Conservation (phyloP, 2,329 filamentous ascomycete genomes). For the Chrysosporium queenslandicum region DNA sequence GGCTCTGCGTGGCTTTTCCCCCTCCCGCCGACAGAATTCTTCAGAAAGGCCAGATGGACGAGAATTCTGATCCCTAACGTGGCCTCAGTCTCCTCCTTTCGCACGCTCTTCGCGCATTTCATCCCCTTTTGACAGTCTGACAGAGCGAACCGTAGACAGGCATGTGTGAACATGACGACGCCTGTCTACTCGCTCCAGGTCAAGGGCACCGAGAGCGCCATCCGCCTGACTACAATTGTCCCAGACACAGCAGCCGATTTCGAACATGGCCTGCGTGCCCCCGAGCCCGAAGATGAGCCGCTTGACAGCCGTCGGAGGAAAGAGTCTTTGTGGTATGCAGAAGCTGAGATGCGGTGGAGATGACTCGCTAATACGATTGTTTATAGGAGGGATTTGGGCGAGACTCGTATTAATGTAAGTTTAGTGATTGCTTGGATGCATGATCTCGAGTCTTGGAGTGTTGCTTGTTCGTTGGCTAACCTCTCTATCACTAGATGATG, state of each 20-base stretch:
- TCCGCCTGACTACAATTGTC: slow-evolving; percentile 2
- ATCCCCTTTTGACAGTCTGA: too few species aligned
- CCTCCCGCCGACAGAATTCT: not conserved
- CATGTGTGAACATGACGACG: slow-evolving; percentile 3
- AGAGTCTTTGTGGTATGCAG: slow-evolving; percentile 10
- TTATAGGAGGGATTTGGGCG: slow-evolving; percentile 32
- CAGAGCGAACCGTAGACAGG: too few species aligned
- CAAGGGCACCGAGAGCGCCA: slow-evolving; percentile 2
- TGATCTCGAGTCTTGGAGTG: not conserved
- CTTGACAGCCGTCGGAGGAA: slow-evolving; percentile 2
- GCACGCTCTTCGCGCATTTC: too few species aligned
- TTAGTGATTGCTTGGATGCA: not conserved
- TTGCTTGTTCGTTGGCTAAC: not conserved
- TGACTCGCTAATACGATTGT: not conserved
- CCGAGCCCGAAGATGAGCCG: slow-evolving; percentile 6
- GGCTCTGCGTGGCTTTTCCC: not conserved
- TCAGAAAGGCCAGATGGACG: not conserved
- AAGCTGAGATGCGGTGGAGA: not conserved
- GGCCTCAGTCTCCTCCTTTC: not conserved
- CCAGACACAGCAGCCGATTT: not conserved
- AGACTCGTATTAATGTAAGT: slow-evolving; percentile 33
- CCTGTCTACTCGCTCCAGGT: not conserved
- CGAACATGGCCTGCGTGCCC: not conserved
- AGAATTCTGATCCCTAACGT: not conserved
- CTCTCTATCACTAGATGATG: slow-evolving; percentile 32